Evolutionary conservation across 2,329 filamentous ascomycete species (phyloP).

Genomic region (Ophiocordyceps robertsii): DNA sequence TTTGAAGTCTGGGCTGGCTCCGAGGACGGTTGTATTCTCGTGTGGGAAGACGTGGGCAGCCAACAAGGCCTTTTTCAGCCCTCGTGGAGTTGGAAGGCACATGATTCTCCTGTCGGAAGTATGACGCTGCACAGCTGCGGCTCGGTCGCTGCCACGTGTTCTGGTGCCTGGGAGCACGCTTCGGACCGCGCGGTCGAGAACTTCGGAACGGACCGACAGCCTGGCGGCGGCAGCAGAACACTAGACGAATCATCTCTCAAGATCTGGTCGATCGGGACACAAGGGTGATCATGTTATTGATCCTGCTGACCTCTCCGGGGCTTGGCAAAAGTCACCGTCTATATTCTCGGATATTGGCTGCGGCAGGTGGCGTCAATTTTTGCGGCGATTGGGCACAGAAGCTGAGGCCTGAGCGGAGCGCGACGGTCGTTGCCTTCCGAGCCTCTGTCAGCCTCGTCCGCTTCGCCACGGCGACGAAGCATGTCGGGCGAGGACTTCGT

Average conservation of each 20-base stretch:
- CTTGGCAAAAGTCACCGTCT: background rate
- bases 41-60: constrained; percentile 44
- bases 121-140: constrained; percentile 38
- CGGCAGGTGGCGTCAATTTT: background rate
- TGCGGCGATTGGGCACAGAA: background rate
- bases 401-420: background rate
- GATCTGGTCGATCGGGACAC: constrained; percentile 8
- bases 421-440: background rate
- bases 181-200: background rate
- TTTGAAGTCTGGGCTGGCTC: constrained; percentile 53
- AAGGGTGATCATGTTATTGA: background rate
- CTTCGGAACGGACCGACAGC: background rate
- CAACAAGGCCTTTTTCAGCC: constrained; percentile 28
- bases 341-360: background rate
- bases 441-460: background rate
- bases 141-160: constrained; percentile 42
- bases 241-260: constrained; percentile 10
- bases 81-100: constrained; percentile 36
- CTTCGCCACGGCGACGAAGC: background rate
- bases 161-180: constrained; percentile 35
- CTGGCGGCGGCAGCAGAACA: background rate
- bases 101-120: constrained; percentile 33
- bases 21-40: constrained; percentile 36
- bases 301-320: background rate
- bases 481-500: background rate